Conservation (phyloP, 1,284 basidiomycete species). For the Lignosus rhinocerotis region DNA sequence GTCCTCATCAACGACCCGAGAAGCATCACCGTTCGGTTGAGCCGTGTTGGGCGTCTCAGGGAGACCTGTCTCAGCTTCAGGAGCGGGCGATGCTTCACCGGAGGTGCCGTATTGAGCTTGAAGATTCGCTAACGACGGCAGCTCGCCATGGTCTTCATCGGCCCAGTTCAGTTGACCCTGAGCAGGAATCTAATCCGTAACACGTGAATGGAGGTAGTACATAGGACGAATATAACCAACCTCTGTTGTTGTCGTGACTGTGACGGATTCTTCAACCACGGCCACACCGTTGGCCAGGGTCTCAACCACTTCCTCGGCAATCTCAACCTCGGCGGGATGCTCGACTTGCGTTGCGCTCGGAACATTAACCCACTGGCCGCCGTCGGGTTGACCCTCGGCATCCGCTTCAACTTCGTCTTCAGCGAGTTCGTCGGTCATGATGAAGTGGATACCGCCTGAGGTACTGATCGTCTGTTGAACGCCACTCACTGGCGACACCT, state of each 20-base stretch:
- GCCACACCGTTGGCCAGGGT: constrained; percentile 27
- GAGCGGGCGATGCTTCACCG: constrained; percentile 47
- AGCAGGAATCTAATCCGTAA: constrained; percentile 33
- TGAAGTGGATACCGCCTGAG: constrained; percentile 68
- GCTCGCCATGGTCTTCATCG: constrained; percentile 46
- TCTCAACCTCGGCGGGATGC: constrained; percentile 28
- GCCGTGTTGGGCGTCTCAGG: constrained; percentile 30
- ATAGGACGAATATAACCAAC: constrained; percentile 9
- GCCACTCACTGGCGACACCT: constrained; percentile 35
- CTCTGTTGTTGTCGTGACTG: constrained; percentile 30
- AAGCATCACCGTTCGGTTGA: constrained; percentile 4
- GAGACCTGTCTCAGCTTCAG: constrained; percentile 28
- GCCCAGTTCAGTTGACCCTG: constrained; percentile 45
- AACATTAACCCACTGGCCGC: constrained; percentile 18
- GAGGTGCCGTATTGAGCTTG: constrained; percentile 45
- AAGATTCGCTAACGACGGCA: constrained; percentile 41
- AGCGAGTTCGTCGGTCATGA: constrained; percentile 75
- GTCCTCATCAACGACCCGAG: constrained; percentile 50
- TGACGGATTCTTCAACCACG: constrained; percentile 29
- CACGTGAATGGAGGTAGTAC: background rate
- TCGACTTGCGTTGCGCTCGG: constrained; percentile 18
- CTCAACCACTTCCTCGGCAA: constrained; percentile 27
- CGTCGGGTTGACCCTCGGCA: constrained; percentile 36
- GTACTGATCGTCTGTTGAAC: constrained; percentile 38
- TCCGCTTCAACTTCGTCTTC: constrained; percentile 57